These are phyloP conservation scores for Microstroma glucosiphilum DNA, from an alignment of 1,284 basidiomycete genomes.

Conservation along the genomic window DNA sequence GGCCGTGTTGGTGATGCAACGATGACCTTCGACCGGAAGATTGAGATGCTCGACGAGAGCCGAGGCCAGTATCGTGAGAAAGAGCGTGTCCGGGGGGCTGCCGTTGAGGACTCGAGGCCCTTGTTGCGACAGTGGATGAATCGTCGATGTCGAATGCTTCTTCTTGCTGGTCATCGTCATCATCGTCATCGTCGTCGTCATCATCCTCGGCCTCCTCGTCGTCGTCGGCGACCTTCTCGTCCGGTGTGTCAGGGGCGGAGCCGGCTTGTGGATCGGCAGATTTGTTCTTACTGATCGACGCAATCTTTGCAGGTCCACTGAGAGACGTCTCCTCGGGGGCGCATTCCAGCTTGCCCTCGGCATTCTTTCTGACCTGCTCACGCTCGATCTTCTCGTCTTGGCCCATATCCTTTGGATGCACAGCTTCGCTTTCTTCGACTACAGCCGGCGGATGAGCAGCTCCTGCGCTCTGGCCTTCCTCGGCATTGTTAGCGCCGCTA, in stretches of 20 bases:
- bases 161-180: conserved; percentile 27
- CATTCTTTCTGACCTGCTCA: background rate
- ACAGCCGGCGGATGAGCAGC: background rate
- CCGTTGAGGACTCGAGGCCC: conserved; percentile 26
- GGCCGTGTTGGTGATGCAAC: conserved; percentile 1
- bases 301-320: conserved; percentile 1
- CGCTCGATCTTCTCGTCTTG: background rate
- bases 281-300: too few species aligned
- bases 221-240: background rate
- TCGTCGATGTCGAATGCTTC: conserved; percentile 49
- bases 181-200: conserved; percentile 18
- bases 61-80: background rate
- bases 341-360: background rate
- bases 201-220: conserved; percentile 24
- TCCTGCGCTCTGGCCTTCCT: background rate
- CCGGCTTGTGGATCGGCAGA: background rate
- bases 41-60: background rate
- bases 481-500: background rate
- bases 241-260: background rate
- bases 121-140: conserved; percentile 28
- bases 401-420: background rate
- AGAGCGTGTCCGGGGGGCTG: conserved; percentile 4
- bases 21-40: background rate
- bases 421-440: background rate
- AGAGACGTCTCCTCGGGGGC: background rate